Evolutionary conservation across 1,284 basidiomycete species (phyloP).

Genomic region (Tilletia horrida): DNA sequence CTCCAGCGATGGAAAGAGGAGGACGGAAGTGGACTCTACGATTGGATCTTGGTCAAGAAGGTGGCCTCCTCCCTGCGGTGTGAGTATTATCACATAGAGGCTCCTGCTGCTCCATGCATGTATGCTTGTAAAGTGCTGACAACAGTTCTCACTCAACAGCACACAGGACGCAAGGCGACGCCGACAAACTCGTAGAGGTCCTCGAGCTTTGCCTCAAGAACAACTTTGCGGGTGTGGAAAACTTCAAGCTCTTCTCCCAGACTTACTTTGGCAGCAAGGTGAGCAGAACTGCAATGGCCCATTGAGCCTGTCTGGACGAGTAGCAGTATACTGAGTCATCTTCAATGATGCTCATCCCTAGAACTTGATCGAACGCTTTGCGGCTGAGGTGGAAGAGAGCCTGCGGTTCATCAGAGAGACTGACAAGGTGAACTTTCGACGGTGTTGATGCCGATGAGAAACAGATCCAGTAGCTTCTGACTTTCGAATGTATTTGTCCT

Average conservation of each 20-base stretch:
- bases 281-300: neutral
- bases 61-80: conserved; percentile 38
- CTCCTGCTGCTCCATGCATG: too few relatives aligned
- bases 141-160: conserved; percentile 72
- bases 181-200: conserved; percentile 73
- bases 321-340: neutral
- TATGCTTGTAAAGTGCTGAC: conserved; percentile 78
- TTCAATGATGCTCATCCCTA: neutral
- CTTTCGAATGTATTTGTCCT: too few relatives aligned
- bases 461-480: too few relatives aligned
- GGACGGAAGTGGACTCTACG: conserved; percentile 48
- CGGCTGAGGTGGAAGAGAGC: conserved; percentile 40
- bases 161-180: conserved; percentile 60
- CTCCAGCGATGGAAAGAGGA: conserved; percentile 49
- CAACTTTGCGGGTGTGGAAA: conserved; percentile 94
- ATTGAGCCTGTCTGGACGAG: neutral
- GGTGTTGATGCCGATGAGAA: too few relatives aligned
- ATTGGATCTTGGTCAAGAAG: conserved; percentile 53
- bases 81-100: conserved; percentile 18
- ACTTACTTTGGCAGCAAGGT: conserved; percentile 60
- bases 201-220: conserved; percentile 85
- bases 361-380: conserved; percentile 43
- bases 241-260: conserved; percentile 81
- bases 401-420: conserved; percentile 34
- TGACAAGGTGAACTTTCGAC: conserved; percentile 14